phyloP scores from a whole-genome alignment of 306 rosid genomes.

The Prunus mira region DNA sequence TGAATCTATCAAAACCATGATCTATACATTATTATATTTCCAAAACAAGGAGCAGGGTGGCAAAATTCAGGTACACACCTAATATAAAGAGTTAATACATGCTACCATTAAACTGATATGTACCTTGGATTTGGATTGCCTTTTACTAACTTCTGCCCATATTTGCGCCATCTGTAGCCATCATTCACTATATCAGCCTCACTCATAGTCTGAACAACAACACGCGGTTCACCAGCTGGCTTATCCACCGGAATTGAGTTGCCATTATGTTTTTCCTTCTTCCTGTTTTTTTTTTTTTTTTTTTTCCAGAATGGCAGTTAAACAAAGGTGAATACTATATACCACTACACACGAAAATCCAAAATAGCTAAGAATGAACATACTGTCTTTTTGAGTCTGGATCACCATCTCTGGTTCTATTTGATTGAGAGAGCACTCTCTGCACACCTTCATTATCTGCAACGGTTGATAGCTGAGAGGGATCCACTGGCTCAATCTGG shows the following conservation, averaged over 20 bases:
- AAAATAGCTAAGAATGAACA: conserved; percentile 27
- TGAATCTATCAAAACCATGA: neutral
- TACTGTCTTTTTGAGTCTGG: conserved; percentile 76
- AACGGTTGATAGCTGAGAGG: conserved; percentile 35
- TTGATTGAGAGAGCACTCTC: conserved; percentile 36
- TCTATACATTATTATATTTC: neutral
- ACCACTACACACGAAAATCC: conserved; percentile 6
- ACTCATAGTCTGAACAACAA: conserved; percentile 67
- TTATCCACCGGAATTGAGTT: conserved; percentile 35
- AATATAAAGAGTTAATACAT: neutral
- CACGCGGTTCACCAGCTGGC: conserved; percentile 49
- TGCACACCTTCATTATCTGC: conserved; percentile 37
- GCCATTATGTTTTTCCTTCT: conserved; percentile 43
- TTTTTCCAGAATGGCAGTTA: conserved; percentile 1
- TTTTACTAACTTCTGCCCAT: conserved; percentile 87
- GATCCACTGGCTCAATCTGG: conserved; percentile 39
- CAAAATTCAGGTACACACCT: conserved; percentile 8
- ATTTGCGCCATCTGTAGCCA: conserved; percentile 96
- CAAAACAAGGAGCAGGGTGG: neutral
- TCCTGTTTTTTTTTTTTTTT: conserved; percentile 42
- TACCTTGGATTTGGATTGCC: conserved; percentile 89
- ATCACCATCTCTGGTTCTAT: conserved; percentile 39
- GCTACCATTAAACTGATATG: conserved; percentile 23
- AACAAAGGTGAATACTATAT: conserved; percentile 23
- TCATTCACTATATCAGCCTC: conserved; percentile 82